Evolutionary conservation across 441 rosid genomes (phyloP).

Genomic region (Mallotus repandus): DNA sequence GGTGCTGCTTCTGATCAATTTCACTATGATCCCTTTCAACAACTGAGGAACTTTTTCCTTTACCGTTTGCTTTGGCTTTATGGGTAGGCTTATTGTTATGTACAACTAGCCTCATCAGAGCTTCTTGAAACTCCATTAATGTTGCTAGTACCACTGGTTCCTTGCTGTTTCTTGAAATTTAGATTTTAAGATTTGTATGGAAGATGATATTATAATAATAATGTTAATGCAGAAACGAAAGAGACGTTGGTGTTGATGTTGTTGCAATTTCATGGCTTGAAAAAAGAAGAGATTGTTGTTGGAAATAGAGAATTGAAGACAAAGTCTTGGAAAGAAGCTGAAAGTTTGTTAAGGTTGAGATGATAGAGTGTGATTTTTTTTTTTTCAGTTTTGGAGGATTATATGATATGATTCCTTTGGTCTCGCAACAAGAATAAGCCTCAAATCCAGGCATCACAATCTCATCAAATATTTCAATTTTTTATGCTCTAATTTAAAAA

Average conservation of each 20-base stretch:
- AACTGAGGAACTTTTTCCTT: not conserved
- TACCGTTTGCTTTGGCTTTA: conserved; percentile 7
- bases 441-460: too few relatives aligned
- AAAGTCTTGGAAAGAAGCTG: not conserved
- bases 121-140: conserved; percentile 67
- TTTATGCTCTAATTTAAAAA: too few relatives aligned
- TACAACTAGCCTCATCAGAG: conserved; percentile 43
- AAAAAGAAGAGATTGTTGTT: not conserved
- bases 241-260: not conserved
- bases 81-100: conserved; percentile 26
- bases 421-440: not conserved
- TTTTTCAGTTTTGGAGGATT: not conserved
- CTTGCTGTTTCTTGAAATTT: not conserved
- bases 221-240: not conserved
- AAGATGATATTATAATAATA: not conserved
- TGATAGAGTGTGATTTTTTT: not conserved
- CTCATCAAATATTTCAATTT: not conserved
- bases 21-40: not conserved
- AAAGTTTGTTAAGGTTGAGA: conserved; percentile 4
- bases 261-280: not conserved
- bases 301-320: not conserved
- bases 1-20: not conserved
- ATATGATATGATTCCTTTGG: not conserved
- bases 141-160: not conserved
- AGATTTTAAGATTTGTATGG: not conserved